Evolutionary conservation across 2,329 filamentous ascomycete genomes (phyloP), one percentile per base, ranked within the genome.

Genomic region (Pyrenophora seminiperda): DNA sequence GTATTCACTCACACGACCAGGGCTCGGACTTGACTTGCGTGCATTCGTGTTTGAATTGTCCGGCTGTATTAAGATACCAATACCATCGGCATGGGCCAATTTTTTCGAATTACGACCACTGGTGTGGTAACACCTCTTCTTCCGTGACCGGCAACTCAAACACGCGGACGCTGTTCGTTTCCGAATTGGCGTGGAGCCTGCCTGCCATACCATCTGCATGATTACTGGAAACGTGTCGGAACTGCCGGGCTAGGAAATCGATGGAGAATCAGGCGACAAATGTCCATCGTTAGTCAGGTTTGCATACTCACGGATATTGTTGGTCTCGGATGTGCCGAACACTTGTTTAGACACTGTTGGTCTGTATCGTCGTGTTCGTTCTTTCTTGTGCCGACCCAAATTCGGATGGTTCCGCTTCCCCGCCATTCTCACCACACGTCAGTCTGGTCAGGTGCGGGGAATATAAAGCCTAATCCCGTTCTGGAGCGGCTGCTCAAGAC

Each of bases 1-100:
- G 13, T 47, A 47, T 36, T 47, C 44, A 37, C 44, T 47, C 9
- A 47, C 44, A n/a, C 44, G 37, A 17, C 44, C 44, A 14, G 44
- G 44, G 5, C 44, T 47, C 20, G 22, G 30, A 3, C 5, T 41
- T 1, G 44, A 22, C 3, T 41, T 39, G 20, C 44, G 13, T 5
- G 10, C 29, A 10, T 31, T 27, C 9, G 3, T 30, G n/a, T 5
- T 19, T 10, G 11, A 24, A 15, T 5, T 13, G 6, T 37, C 13
- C 17, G 14, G 18, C 20, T 47, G 30, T 19, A 24, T 18, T 15
- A 0, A 30, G 6, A 13, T 14, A 15, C 9, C 15, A 14, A 9
- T 30, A 13, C 27, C 31, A 14, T 22, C 18, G 6, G 15, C 13
- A 3, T 15, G 29, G 11, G 34, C 20, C 10, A 19, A 22, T 5